Evolutionary conservation across 495 filamentous ascomycete species (phyloP), one percentile per base, ranked within the genome.

Genomic region (Astrothelium macrocarpum): DNA sequence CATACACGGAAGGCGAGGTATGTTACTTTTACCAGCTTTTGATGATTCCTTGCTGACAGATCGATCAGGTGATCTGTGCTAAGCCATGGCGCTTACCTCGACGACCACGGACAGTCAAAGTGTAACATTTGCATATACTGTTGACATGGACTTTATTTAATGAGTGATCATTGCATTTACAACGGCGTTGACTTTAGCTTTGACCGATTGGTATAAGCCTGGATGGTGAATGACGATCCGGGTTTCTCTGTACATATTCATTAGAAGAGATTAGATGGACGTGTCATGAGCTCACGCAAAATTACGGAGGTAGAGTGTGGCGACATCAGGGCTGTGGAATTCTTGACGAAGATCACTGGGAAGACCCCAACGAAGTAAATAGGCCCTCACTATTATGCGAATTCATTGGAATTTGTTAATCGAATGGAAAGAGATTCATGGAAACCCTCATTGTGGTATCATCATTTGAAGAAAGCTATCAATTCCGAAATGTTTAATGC

Each of bases 1-100:
- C 89, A 0, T 97, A 93, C 69, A 91, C 85, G 66, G 94, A 97
- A 78, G 95, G 95, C 74, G 95, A 99, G 87, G 91, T 96, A 74
- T 68, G 87, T 75, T 61, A 29, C 25, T 7, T 26, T 29, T 9
- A 20, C 29, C 25, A 56, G 29, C 1, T 56, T 7, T 29, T n/a
- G 49, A 10, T 5, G 25, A 5, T 4, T 10, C 5, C 4, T 56
- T 26, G 29, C 49, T 56, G 9, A 56, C 16, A 23, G 3, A n/a
- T 5, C 7, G 20, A 56, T 7, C 16, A 56, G 49, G 29, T 56
- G 7, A 56, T 56, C 2, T 56, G 25, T 29, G 20, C 25, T 56
- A 23, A 56, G 49, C 49, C 49, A 9, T 56, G 49, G 49, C 25
- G 49, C 25, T 29, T 56, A 56, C 49, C 49, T 10, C 10, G 49